Conservation (phyloP, 306 rosid genomes). For the Gastrolobium villosum region DNA sequence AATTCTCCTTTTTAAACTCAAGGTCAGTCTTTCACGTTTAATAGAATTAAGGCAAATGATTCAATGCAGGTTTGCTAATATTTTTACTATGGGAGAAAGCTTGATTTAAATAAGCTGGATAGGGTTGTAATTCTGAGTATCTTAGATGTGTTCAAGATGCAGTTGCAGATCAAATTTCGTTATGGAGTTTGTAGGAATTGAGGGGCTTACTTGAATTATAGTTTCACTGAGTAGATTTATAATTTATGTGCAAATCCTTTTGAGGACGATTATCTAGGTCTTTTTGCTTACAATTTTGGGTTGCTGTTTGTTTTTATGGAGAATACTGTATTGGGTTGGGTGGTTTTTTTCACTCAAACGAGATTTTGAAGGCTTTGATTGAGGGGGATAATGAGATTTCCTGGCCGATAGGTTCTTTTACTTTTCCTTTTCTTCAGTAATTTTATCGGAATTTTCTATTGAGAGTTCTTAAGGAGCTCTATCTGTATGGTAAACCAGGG, state of each 20-base stretch:
- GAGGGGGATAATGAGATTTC: conserved; percentile 22
- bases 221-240: background rate
- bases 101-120: background rate
- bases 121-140: background rate
- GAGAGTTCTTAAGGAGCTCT: conserved; percentile 15
- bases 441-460: conserved; percentile 9
- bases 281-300: conserved; percentile 8
- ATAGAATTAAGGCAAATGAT: background rate
- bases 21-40: background rate
- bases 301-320: background rate
- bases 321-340: conserved; percentile 19
- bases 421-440: background rate
- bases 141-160: background rate
- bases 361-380: conserved; percentile 21
- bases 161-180: background rate
- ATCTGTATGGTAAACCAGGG: conserved; percentile 12
- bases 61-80: conserved; percentile 19
- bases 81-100: background rate
- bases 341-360: background rate
- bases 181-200: background rate
- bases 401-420: background rate
- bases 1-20: background rate
- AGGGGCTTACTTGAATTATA: background rate
- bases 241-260: background rate
- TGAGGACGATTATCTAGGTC: background rate